These are phyloP conservation scores for Ophiostoma angusticollis DNA, from an alignment of 2,329 filamentous ascomycete species.

Conservation along the genomic window DNA sequence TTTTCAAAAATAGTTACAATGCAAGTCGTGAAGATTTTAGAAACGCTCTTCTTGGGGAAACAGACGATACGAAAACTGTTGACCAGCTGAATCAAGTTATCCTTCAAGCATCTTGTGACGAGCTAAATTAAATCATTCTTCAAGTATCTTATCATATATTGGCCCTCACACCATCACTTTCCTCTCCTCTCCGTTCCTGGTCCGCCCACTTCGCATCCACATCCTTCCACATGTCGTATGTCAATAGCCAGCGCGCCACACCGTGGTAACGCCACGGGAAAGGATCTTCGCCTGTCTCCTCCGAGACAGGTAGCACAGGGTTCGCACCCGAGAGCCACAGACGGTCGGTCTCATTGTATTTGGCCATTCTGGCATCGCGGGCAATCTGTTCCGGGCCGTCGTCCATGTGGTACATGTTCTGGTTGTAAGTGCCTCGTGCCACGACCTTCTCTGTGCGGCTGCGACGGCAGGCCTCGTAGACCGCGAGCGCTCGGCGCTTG, in stretches of 20 bases:
- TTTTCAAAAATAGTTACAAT: too few relatives aligned
- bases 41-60: too few relatives aligned
- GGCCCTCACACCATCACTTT: not conserved
- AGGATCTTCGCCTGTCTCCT: slow-evolving; percentile 11
- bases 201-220: slow-evolving; percentile 5
- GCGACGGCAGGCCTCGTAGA: slow-evolving; percentile 12
- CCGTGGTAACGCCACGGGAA: slow-evolving; percentile 13
- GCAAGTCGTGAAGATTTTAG: too few relatives aligned
- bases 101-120: too few relatives aligned
- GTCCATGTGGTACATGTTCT: slow-evolving; percentile 13
- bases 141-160: slow-evolving; percentile 1
- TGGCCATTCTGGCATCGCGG: slow-evolving; percentile 6
- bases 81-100: too few relatives aligned
- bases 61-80: too few relatives aligned
- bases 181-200: not conserved
- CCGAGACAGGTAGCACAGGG: not conserved
- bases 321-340: slow-evolving; percentile 4
- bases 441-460: slow-evolving; percentile 10
- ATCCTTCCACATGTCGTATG: slow-evolving; percentile 13
- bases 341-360: slow-evolving; percentile 4
- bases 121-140: too few relatives aligned
- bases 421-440: slow-evolving; percentile 11
- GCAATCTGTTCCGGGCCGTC: slow-evolving; percentile 11
- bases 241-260: slow-evolving; percentile 12
- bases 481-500: slow-evolving; percentile 5